phyloP scores from a whole-genome alignment of 805 yeast genomes.

The Zygoascus ofunaensis region DNA sequence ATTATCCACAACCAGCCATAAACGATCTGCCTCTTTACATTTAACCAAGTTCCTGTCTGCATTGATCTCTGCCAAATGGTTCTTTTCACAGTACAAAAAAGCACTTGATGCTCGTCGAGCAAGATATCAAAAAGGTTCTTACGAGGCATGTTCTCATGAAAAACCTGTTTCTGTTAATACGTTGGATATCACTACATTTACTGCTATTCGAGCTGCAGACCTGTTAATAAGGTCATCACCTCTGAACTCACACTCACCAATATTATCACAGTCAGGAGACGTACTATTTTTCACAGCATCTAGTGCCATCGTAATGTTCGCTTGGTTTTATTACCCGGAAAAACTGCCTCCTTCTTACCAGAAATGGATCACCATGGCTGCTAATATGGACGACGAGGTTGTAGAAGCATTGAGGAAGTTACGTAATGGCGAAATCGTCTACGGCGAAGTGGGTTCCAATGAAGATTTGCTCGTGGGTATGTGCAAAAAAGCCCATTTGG shows the following conservation, averaged over 20 bases:
- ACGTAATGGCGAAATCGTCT: conserved; percentile 27
- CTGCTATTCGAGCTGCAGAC: conserved; percentile 16
- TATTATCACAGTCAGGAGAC: conserved; percentile 5
- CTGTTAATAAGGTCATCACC: conserved; percentile 6
- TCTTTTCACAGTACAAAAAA: conserved; percentile 9
- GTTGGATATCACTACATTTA: conserved; percentile 12
- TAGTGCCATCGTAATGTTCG: conserved; percentile 22
- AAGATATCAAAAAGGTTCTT: no score
- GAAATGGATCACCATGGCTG: conserved; percentile 42
- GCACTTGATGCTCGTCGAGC: conserved; percentile 1
- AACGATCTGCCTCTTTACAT: background rate
- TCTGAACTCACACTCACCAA: background rate
- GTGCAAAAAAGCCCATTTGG: conserved; percentile 30
- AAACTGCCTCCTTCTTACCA: conserved; percentile 37
- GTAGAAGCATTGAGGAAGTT: conserved; percentile 28
- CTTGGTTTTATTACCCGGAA: conserved; percentile 31
- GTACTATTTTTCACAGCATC: conserved; percentile 16
- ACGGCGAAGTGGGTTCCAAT: conserved; percentile 30
- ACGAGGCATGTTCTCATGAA: no score
- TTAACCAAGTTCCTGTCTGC: conserved; percentile 10
- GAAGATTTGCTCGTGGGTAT: conserved; percentile 28
- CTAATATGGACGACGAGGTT: conserved; percentile 38
- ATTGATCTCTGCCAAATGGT: conserved; percentile 6
- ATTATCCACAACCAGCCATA: background rate
- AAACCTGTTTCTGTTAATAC: conserved; percentile 11